phyloP scores from a whole-genome alignment of 805 yeast species.

The Ogataea zsoltii region DNA sequence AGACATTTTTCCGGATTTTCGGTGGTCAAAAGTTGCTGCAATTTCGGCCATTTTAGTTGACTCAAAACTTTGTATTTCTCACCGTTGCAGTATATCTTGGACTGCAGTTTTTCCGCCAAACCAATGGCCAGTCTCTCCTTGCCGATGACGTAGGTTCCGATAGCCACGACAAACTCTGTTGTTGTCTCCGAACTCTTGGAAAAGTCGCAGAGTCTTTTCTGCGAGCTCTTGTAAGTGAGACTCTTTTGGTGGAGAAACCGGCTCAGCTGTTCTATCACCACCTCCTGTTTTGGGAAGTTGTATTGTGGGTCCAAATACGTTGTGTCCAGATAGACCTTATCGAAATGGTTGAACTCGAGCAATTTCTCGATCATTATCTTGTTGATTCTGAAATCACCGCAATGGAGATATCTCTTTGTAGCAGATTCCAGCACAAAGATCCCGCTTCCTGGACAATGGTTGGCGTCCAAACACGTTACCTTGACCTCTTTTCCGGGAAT shows the following conservation, averaged over 20 bases:
- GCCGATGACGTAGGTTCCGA: constrained; percentile 92
- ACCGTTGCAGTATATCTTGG: constrained; percentile 56
- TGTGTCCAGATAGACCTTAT: constrained; percentile 81
- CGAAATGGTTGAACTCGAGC: constrained; percentile 38
- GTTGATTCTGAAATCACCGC: constrained; percentile 90
- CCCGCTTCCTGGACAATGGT: constrained; percentile 96
- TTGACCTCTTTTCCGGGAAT: constrained; percentile 44
- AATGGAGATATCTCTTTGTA: constrained; percentile 57
- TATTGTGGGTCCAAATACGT: constrained; percentile 80
- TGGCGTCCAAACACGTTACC: constrained; percentile 76
- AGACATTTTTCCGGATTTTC: constrained; percentile 48
- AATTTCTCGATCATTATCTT: constrained; percentile 45
- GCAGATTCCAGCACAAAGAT: constrained; percentile 67
- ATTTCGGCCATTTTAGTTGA: constrained; percentile 46
- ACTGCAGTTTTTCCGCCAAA: constrained; percentile 50
- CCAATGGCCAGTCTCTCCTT: constrained; percentile 82
- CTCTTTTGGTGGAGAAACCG: constrained; percentile 42
- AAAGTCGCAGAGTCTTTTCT: constrained; percentile 40
- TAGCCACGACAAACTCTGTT: constrained; percentile 47
- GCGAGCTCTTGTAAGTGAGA: constrained; percentile 25
- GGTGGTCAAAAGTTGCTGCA: constrained; percentile 40
- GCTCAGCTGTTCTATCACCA: constrained; percentile 63
- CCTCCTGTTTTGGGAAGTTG: constrained; percentile 74
- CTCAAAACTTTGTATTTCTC: constrained; percentile 48
- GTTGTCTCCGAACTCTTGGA: constrained; percentile 1